Evolutionary conservation across 2,329 filamentous ascomycete species (phyloP).

Genomic region (Colletotrichum lentis): DNA sequence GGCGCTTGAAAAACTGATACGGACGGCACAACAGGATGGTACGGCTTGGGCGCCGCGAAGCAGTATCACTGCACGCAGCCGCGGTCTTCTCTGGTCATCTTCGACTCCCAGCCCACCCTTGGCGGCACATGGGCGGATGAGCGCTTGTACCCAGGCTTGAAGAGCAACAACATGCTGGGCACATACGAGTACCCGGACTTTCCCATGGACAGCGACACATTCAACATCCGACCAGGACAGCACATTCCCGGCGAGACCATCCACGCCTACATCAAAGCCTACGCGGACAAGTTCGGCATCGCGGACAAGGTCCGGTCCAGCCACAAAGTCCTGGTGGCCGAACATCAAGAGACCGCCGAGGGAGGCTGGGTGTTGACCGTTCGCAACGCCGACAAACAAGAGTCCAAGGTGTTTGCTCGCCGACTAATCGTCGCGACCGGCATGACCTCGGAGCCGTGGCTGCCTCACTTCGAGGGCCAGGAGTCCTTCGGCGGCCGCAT

Average conservation of each 20-base stretch:
- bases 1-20: neutral
- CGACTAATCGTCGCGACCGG: constrained; percentile 66
- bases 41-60: constrained; percentile 68
- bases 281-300: constrained; percentile 55
- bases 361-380: constrained; percentile 56
- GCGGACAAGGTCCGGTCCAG: constrained; percentile 50
- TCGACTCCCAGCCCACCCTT: constrained; percentile 65
- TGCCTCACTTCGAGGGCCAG: constrained; percentile 57
- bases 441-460: constrained; percentile 58
- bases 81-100: constrained; percentile 60
- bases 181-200: constrained; percentile 79
- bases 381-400: constrained; percentile 8
- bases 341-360: constrained; percentile 46
- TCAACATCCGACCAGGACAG: constrained; percentile 54
- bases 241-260: constrained; percentile 58
- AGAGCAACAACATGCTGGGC: constrained; percentile 77
- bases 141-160: constrained; percentile 73
- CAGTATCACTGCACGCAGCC: constrained; percentile 68
- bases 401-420: constrained; percentile 48
- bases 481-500: constrained; percentile 56
- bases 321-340: constrained; percentile 53
- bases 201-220: constrained; percentile 68
- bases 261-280: constrained; percentile 57
- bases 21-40: constrained; percentile 50
- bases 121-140: constrained; percentile 76